A percentile compares a stretch with the other conserved stretches of the same genome.
Evolutionary conservation across 805 yeast genomes (phyloP).

Genomic region (Lipomyces sp.): DNA sequence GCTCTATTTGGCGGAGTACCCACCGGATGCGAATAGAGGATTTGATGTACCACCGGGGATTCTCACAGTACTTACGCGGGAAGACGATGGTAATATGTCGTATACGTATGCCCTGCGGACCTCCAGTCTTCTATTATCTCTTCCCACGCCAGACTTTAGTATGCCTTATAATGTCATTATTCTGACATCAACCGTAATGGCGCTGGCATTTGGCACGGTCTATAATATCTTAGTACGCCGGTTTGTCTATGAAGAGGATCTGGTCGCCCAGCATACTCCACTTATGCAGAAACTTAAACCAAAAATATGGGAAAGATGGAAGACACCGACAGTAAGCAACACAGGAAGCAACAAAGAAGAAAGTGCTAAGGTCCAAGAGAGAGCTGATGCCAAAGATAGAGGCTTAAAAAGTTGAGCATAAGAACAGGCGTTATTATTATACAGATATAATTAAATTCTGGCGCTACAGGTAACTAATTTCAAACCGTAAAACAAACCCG

Average conservation of each 20-base stretch:
- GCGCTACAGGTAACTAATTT: background rate
- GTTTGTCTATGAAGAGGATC: slow-evolving; percentile 75
- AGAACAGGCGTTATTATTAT: background rate
- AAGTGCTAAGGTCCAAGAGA: background rate
- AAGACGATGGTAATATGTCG: slow-evolving; percentile 26
- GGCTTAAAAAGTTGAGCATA: background rate
- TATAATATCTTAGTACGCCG: slow-evolving; percentile 77
- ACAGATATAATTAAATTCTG: background rate
- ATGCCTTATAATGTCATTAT: slow-evolving; percentile 99
- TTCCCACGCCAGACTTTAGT: slow-evolving; percentile 97
- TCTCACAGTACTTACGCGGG: slow-evolving; percentile 57
- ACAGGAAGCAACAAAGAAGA: background rate
- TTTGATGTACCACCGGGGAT: slow-evolving; percentile 93
- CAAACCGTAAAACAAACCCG: background rate
- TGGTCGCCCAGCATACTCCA: slow-evolving; percentile 45
- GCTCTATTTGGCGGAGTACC: slow-evolving; percentile 85
- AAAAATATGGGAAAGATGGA: background rate
- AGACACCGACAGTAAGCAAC: background rate
- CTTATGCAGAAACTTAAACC: background rate
- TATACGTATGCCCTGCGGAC: slow-evolving; percentile 58
- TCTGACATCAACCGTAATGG: slow-evolving; percentile 89
- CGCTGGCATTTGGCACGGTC: slow-evolving; percentile 84
- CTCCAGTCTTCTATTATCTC: slow-evolving; percentile 78
- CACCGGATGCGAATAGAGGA: slow-evolving; percentile 99
- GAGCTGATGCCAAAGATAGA: background rate